Base-by-base conservation (phyloP, 2,329 filamentous ascomycete genomes). In the Apiospora rasikravindrae region DNA sequence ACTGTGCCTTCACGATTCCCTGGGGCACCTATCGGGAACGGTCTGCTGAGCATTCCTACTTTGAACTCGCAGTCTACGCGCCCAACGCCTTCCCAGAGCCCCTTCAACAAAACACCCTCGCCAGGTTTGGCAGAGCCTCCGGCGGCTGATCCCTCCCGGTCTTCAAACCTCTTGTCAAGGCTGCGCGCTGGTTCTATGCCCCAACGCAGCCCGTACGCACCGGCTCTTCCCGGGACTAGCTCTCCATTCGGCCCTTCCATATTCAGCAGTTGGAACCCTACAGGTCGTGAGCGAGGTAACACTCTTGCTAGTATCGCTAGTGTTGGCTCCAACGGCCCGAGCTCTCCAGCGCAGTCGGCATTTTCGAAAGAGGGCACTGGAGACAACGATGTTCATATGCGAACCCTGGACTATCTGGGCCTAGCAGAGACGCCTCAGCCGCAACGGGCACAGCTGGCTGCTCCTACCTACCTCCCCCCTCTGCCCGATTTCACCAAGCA, bases 1-100 rank as follows among this genome's bases (percentile, higher is more conserved):
- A 99, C 96, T 3, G 91, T 99, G n/a, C 96, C 96, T 29, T 98
- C 96, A 66, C 90, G 96, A 75, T 97, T 99, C 81, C 95, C 95
- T 42, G 93, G 94, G 22, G 92, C 93, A 37, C 91, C 91, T 70
- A 88, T 89, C 6, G 86, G 89, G 72, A 91, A 88, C 78, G 88
- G 89, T 40, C 82, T 92, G 70, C 80, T 88, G 47, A 88, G 86
- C 76, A 82, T 91, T 22, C 88, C 91, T 14, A 80, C 84, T 26
- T 77, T 89, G 77, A 88, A 92, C 69, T 89, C 94, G 70, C 96
- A 97, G 81, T 93, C 94, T 7, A 94, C 94, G 44, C 91, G 95
- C 73, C 93, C 93, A 22, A 96, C 94, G 4, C 95, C 96, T 5
- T 94, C 95, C 0, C 94, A 93, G 71, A 97, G 92, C 78, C 94